Evolutionary conservation across 2,329 filamentous ascomycete species (phyloP).

Genomic region (Ilyonectria destructans): DNA sequence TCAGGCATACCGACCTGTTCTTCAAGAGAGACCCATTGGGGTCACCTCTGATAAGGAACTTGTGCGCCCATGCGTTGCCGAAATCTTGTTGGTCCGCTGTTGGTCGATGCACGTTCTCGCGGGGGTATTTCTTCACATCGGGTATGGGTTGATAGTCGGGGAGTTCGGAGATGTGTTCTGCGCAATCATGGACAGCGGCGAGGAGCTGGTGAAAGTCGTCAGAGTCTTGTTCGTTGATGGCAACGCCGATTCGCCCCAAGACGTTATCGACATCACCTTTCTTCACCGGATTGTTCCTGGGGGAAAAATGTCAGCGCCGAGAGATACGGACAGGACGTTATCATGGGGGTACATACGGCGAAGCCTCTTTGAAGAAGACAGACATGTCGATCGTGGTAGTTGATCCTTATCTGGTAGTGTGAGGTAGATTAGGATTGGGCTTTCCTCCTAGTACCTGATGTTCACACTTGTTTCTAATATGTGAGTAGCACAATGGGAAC

Average conservation of each 20-base stretch:
- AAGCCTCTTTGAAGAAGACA: conserved; percentile 59
- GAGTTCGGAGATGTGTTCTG: conserved; percentile 60
- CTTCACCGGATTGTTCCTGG: conserved; percentile 59
- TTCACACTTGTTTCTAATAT: conserved; percentile 2
- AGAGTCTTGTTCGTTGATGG: conserved; percentile 55
- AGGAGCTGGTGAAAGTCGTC: conserved; percentile 65
- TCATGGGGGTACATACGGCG: conserved; percentile 46
- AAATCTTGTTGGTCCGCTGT: conserved; percentile 59
- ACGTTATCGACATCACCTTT: conserved; percentile 57
- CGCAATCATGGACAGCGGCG: conserved; percentile 67
- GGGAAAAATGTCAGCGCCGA: neutral
- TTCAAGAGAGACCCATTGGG: conserved; percentile 46
- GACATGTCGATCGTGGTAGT: conserved; percentile 50
- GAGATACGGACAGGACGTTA: neutral
- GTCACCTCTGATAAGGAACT: conserved; percentile 60
- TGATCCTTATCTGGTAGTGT: conserved; percentile 3
- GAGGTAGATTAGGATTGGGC: neutral
- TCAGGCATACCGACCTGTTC: conserved; percentile 66
- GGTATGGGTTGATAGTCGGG: conserved; percentile 64
- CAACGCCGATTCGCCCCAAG: conserved; percentile 56
- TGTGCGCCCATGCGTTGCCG: conserved; percentile 68
- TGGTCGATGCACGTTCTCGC: conserved; percentile 61
- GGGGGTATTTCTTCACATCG: conserved; percentile 61
- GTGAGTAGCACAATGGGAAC: neutral
- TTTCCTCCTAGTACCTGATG: neutral